Evolutionary conservation across 176 grass and related monocot genomes (phyloP).

Genomic region (bread wheat (Triticum aestivum)): IWGSC_CS_RefSeq_v2.1 NC_057813.1:380187833-380188332

Average conservation of each 20-base stretch:
- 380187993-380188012: conserved; percentile 49
- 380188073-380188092: conserved; percentile 51
- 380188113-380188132: conserved; percentile 93
- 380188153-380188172: conserved; percentile 91
- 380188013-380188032: conserved; percentile 92
- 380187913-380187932: conserved; percentile 97
- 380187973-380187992: conserved; percentile 46
- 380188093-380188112: conserved; percentile 73
- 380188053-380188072: conserved; percentile 73
- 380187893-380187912: conserved; percentile 95
- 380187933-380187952: conserved; percentile 78
- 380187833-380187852: conserved; percentile 94
- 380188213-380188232: neutral
- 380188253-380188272: neutral
- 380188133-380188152: conserved; percentile 98
- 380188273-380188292: conserved; percentile 9
- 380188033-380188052: conserved; percentile 85
- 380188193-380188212: conserved; percentile 79
- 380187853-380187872: conserved; percentile 97
- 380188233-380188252: neutral
- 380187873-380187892: conserved; percentile 91
- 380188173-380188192: conserved; percentile 91
- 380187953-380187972: neutral
- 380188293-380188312: conserved; percentile 86
- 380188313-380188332: conserved; percentile 96